A percentile compares a stretch with the other conserved stretches of the same genome.
These are phyloP conservation scores for Coniochaeta prunicola DNA, from an alignment of 2,329 filamentous ascomycete genomes.

Conservation along the genomic window DNA sequence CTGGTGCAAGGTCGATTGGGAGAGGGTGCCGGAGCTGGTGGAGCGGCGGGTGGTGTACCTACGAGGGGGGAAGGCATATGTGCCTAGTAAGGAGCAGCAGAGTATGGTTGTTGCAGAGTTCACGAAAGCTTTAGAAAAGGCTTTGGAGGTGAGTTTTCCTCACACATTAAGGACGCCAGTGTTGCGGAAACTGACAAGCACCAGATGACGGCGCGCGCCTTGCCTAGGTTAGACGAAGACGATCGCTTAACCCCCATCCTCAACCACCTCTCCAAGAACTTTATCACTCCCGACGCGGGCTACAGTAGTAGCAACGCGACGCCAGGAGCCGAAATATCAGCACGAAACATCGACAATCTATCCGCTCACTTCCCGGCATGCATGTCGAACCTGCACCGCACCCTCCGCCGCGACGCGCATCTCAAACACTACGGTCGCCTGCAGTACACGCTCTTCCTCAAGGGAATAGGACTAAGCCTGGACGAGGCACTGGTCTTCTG, in stretches of 20 bases:
- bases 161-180: neutral
- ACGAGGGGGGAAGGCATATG: slow-evolving; percentile 78
- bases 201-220: slow-evolving; percentile 78
- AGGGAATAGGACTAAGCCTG: slow-evolving; percentile 86
- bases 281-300: slow-evolving; percentile 80
- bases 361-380: slow-evolving; percentile 82
- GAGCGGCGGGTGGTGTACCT: slow-evolving; percentile 72
- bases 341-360: slow-evolving; percentile 71
- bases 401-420: slow-evolving; percentile 79
- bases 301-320: slow-evolving; percentile 63
- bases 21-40: slow-evolving; percentile 82
- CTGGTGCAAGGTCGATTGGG: slow-evolving; percentile 98
- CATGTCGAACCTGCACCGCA: slow-evolving; percentile 86
- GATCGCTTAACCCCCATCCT: slow-evolving; percentile 70
- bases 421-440: slow-evolving; percentile 89
- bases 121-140: slow-evolving; percentile 67
- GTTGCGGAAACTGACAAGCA: neutral
- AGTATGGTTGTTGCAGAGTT: slow-evolving; percentile 90
- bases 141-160: slow-evolving; percentile 60
- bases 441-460: slow-evolving; percentile 94
- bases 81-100: slow-evolving; percentile 77
- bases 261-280: slow-evolving; percentile 85
- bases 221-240: slow-evolving; percentile 92
- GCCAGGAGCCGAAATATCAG: slow-evolving; percentile 66
- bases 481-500: slow-evolving; percentile 91